These are phyloP conservation scores for Penicillium digitatum DNA, from an alignment of 2,329 filamentous ascomycete genomes.

Conservation along the genomic window DNA sequence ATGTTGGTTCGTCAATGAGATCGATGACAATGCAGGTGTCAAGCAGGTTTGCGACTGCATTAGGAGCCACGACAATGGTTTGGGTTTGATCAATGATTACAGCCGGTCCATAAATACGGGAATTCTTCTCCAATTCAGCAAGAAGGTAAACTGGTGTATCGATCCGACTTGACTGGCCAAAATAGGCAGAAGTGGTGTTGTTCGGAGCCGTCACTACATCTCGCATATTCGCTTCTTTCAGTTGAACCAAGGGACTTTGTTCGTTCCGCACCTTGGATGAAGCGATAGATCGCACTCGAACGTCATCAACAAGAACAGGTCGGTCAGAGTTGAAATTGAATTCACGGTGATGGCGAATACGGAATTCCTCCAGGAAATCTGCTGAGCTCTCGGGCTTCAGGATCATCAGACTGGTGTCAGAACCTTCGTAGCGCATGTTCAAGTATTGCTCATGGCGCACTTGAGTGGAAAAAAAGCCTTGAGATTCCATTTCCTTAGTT, in stretches of 20 bases:
- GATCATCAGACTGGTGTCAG: conserved; percentile 50
- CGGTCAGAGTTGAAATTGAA: conserved; percentile 86
- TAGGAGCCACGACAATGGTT: conserved; percentile 84
- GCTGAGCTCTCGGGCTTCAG: conserved; percentile 67
- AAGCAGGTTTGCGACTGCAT: conserved; percentile 70
- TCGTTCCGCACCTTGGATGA: conserved; percentile 55
- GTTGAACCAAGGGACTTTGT: conserved; percentile 70
- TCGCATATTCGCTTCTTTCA: conserved; percentile 38
- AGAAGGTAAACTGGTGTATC: conserved; percentile 39
- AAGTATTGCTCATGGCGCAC: conserved; percentile 46
- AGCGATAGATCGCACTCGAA: conserved; percentile 81
- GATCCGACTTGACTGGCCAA: conserved; percentile 28
- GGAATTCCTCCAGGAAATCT: conserved; percentile 78
- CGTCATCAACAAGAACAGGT: conserved; percentile 84
- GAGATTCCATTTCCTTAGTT: conserved; percentile 37
- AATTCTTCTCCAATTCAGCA: conserved; percentile 32
- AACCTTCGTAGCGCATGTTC: conserved; percentile 50
- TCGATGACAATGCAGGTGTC: conserved; percentile 89
- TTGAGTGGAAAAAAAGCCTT: conserved; percentile 43
- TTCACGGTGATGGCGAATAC: conserved; percentile 81
- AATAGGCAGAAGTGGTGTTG: conserved; percentile 39
- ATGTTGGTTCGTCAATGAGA: conserved; percentile 56
- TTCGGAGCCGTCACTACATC: conserved; percentile 60
- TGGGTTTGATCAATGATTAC: conserved; percentile 72
- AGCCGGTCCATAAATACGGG: conserved; percentile 60